Base-by-base conservation (phyloP, 2,329 filamentous ascomycete genomes). In the Diplodia intermedia region DNA sequence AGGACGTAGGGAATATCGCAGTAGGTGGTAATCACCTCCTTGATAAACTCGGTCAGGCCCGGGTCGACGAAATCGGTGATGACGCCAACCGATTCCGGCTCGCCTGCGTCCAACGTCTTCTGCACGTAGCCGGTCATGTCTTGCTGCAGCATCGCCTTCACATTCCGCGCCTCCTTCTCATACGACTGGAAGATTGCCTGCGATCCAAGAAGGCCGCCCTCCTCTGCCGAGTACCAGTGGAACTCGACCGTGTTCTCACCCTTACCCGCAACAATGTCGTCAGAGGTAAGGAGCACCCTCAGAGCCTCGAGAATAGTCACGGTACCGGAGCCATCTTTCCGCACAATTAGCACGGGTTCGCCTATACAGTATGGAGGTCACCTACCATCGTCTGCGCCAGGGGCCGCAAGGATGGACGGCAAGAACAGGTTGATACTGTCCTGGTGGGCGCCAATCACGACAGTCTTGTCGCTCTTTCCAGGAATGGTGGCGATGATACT, bases 91-190 rank as follows among this genome's bases (percentile, higher is more conserved):
- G 89, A 90, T 84, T 97, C 94, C 5, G 89, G 86, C 79, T 92
- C 85, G 69, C 93, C 93, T 3, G 92, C 90, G 71, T 95, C 91
- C 23, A 95, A 82, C 0, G 93, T 97, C 74, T 89, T 90, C 77
- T 94, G 88, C 5, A 93, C 86, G 77, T 91, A 97, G n/a, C 67
- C 68, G 4, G 93, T 97, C 94, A 98, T 98, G 80, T 98, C 94
- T 81, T 98, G 94, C 82, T 98, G 94, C 66, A 98, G 87, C 95
- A 98, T 98, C 40, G 94, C 94, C 82, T 94, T 96, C 79, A 98
- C 86, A 71, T 94, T 89, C 31, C 90, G 87, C 38, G 86, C 85
- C 26, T 86, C 80, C 77, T 89, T 88, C 79, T 91, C 89, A 76
- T 98, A 98, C 8, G 87, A 82, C 62, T 87, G 85, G 83, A 97